phyloP scores from a whole-genome alignment of 805 yeast species.

The Candida ficus region DNA sequence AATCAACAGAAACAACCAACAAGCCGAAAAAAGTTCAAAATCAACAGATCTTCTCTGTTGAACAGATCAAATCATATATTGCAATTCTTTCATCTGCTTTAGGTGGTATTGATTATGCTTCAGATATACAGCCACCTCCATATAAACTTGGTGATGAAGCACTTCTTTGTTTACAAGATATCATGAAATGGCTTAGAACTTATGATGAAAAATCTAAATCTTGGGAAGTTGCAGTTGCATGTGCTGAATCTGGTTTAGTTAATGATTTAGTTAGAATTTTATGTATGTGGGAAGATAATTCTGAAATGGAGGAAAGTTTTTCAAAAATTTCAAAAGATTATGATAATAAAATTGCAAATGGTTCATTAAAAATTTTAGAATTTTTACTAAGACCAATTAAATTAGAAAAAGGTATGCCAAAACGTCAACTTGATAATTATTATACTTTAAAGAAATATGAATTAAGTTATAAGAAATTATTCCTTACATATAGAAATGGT shows the following conservation, averaged over 20 bases:
- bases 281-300: conserved; percentile 59
- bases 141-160: conserved; percentile 89
- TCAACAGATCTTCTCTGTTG: conserved; percentile 2
- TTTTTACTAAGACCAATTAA: conserved; percentile 83
- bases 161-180: conserved; percentile 62
- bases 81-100: conserved; percentile 80
- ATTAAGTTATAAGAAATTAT: conserved; percentile 60
- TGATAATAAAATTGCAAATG: conserved; percentile 59
- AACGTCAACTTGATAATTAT: conserved; percentile 51
- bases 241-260: conserved; percentile 74
- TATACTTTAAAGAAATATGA: conserved; percentile 64
- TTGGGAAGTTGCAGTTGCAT: conserved; percentile 83
- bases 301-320: conserved; percentile 20
- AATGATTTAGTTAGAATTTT: conserved; percentile 74
- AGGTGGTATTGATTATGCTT: conserved; percentile 79
- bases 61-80: conserved; percentile 55
- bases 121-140: conserved; percentile 40
- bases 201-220: conserved; percentile 71
- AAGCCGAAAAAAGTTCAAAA: not conserved
- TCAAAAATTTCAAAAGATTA: conserved; percentile 29
- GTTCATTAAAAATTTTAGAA: conserved; percentile 75
- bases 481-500: conserved; percentile 56
- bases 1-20: not conserved
- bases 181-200: conserved; percentile 80
- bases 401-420: conserved; percentile 43